phyloP scores from a whole-genome alignment of 371 early-diverging fungal genomes.

The Batkoa obscura region DNA sequence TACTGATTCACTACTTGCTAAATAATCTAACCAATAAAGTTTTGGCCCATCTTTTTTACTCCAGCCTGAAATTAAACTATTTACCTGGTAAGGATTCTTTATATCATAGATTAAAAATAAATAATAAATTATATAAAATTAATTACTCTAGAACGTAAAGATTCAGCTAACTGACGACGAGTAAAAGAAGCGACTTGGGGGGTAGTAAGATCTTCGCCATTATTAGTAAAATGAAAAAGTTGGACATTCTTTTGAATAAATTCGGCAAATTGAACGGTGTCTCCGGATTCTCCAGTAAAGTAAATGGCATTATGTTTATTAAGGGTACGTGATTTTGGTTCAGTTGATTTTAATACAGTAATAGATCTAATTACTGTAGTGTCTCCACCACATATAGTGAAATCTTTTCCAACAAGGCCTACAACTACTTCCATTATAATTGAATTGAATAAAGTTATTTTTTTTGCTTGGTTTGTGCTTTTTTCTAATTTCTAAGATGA shows the following conservation, averaged over 20 bases:
- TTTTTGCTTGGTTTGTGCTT: no score
- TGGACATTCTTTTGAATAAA: conserved; percentile 83
- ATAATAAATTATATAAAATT: not conserved
- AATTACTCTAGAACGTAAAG: conserved; percentile 71
- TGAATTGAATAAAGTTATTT: no score
- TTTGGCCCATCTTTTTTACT: conserved; percentile 44
- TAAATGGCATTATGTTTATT: conserved; percentile 64
- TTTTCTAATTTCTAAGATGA: no score
- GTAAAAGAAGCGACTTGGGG: conserved; percentile 70
- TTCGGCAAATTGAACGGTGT: conserved; percentile 86
- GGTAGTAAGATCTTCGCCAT: conserved; percentile 63
- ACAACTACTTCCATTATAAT: conserved; percentile 90
- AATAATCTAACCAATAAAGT: conserved; percentile 87
- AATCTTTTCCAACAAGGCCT: conserved; percentile 90
- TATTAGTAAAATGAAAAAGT: conserved; percentile 65
- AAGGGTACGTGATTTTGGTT: conserved; percentile 73
- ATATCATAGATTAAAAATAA: conserved; percentile 3
- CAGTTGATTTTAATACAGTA: conserved; percentile 75
- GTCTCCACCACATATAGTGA: conserved; percentile 75
- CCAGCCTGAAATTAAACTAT: conserved; percentile 73
- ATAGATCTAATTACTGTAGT: conserved; percentile 62
- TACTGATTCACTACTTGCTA: conserved; percentile 58
- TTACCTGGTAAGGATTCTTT: conserved; percentile 77
- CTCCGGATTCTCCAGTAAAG: conserved; percentile 83
- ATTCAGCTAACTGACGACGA: conserved; percentile 67